Percentiles rank a stretch among this genome's conserved stretches.
Conservation (phyloP, 2,329 filamentous ascomycete species). For the Pezicula neosporulosa region DNA sequence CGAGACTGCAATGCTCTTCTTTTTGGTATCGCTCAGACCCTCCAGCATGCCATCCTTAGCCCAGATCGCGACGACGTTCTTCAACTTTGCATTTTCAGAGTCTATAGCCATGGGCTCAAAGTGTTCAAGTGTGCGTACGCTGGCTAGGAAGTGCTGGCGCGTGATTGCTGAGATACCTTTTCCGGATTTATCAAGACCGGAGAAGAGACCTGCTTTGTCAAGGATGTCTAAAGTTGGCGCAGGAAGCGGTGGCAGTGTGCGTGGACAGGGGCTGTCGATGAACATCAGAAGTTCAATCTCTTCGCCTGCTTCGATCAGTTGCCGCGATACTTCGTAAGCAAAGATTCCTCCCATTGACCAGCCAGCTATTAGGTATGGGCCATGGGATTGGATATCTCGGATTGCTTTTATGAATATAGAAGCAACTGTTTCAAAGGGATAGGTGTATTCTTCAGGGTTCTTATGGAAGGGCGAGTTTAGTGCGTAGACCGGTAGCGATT, state of each 20-base stretch:
- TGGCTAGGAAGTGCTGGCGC: constrained; percentile 7
- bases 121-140: constrained; percentile 2
- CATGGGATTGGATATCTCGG: constrained; percentile 26
- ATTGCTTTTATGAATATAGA: constrained; percentile 15
- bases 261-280: constrained; percentile 13
- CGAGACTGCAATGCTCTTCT: background rate
- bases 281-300: constrained; percentile 10
- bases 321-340: constrained; percentile 31
- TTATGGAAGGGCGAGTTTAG: constrained; percentile 22
- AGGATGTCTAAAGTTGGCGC: constrained; percentile 4
- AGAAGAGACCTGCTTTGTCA: constrained; percentile 3
- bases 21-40: background rate
- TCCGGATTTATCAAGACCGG: constrained; percentile 1
- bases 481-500: constrained; percentile 19
- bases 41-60: constrained; percentile 5
- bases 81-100: background rate
- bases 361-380: constrained; percentile 34
- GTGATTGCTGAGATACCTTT: constrained; percentile 1
- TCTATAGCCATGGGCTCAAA: constrained; percentile 1
- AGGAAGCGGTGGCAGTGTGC: background rate
- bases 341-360: constrained; percentile 34
- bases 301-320: constrained; percentile 17
- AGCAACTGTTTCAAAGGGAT: constrained; percentile 12
- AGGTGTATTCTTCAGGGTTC: constrained; percentile 8
- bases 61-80: constrained; percentile 1